Evolutionary conservation across 2,329 filamentous ascomycete species (phyloP).

Genomic region (Neopestalotiopsis rosae): DNA sequence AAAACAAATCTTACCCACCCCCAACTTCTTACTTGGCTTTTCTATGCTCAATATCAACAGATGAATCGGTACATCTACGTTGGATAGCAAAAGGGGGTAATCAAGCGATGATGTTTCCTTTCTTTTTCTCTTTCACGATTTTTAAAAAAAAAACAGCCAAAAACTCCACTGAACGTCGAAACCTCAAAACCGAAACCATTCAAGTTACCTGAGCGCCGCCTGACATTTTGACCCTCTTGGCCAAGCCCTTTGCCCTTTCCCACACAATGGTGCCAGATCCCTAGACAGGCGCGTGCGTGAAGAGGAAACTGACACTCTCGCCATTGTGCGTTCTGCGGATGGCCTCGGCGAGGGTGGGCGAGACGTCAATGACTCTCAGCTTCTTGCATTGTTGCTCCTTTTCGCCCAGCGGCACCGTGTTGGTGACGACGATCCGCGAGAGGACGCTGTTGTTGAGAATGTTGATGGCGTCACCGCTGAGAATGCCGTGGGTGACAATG

Average conservation of each 20-base stretch:
- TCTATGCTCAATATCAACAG: background rate
- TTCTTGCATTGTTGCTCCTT: slow-evolving; percentile 73
- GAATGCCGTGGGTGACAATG: slow-evolving; percentile 92
- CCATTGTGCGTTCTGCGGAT: slow-evolving; percentile 65
- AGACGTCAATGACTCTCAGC: slow-evolving; percentile 80
- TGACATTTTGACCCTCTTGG: background rate
- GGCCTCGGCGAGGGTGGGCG: slow-evolving; percentile 68
- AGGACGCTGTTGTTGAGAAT: slow-evolving; percentile 73
- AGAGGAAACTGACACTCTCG: slow-evolving; percentile 54
- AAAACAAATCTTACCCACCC: background rate
- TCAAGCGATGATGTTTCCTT: background rate
- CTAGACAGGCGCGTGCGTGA: slow-evolving; percentile 36
- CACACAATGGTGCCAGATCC: slow-evolving; percentile 1
- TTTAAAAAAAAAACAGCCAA: background rate
- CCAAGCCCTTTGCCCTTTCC: background rate
- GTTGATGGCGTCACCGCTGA: slow-evolving; percentile 71
- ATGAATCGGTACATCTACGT: background rate
- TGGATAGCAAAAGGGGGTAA: background rate
- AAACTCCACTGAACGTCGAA: background rate
- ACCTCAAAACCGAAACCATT: no score
- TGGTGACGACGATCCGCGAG: slow-evolving; percentile 76
- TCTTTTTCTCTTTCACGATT: background rate
- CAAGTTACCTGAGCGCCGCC: background rate
- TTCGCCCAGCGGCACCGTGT: slow-evolving; percentile 78
- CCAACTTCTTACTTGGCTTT: background rate